Evolutionary conservation across 345 rosid genomes (phyloP), one percentile per base, ranked within the genome.

Genomic region (Rhizophora mangle): DNA sequence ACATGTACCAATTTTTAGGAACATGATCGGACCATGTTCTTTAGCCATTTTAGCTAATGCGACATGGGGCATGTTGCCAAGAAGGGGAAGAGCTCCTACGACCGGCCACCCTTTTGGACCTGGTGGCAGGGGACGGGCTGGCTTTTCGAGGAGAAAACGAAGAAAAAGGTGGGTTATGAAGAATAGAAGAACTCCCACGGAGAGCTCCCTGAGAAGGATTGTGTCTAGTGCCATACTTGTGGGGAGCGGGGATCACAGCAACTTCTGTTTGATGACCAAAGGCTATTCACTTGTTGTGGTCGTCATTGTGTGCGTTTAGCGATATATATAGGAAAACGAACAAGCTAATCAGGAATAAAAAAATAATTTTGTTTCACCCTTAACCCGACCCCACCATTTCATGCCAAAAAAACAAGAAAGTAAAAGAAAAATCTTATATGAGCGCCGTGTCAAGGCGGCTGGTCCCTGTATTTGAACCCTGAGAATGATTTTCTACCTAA

Each of bases 51-150:
- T 57, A 47, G 89, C 85, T 6, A 88, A 31, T 30, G 74, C 27
- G 15, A 75, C 86, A 67, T 88, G 93, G 5, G 93, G 93, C 86
- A 82, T 78, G 72, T 70, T 22, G 3, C 90, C 87, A 3, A 88
- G 64, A 16, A 83, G 79, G 4, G 89, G 93, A 22, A 88, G 80
- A 3, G 84, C 84, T 0, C 90, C 90, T 0, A 88, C 36, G 8
- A 86, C 1, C 6, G 93, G 93, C 87, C 85, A 86, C 6, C 86
- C 91, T 56, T 57, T 83, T 0, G 88, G 88, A 0, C 89, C 91
- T 0, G 85, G 87, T 1, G 88, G 88, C 5, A 83, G 82, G 5
- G 29, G 73, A 10, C 15, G 64, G 49, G 56, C 11, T 0, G 22
- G 20, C 24, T 65, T 77, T 36, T 3, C 10, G 0, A 72, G 21